Evolutionary conservation across 805 yeast genomes (phyloP).

Genomic region (Nakazawaea ernobii): DNA sequence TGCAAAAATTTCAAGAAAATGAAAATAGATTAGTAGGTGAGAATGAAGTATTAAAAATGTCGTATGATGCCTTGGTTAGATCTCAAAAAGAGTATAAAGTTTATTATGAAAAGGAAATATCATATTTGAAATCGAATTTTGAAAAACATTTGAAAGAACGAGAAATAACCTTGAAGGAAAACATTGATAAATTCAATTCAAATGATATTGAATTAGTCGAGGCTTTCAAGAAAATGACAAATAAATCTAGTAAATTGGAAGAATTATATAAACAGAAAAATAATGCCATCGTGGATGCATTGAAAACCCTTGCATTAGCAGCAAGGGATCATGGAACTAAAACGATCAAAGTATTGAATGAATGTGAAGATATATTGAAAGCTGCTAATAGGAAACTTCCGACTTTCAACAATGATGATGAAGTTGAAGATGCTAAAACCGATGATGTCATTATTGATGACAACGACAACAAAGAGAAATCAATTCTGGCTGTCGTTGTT

Average conservation of each 20-base stretch:
- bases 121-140: slow-evolving; percentile 30
- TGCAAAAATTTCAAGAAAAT: slow-evolving; percentile 41
- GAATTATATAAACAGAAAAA: slow-evolving; percentile 42
- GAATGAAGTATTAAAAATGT: slow-evolving; percentile 46
- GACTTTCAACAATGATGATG: not conserved
- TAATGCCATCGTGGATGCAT: slow-evolving; percentile 33
- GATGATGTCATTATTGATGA: not conserved
- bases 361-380: slow-evolving; percentile 40
- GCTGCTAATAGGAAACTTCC: slow-evolving; percentile 15
- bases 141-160: slow-evolving; percentile 31
- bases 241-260: slow-evolving; percentile 44
- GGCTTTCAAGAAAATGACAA: slow-evolving; percentile 41
- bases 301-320: slow-evolving; percentile 37
- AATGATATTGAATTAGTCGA: slow-evolving; percentile 46
- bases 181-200: slow-evolving; percentile 30
- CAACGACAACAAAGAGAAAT: not conserved
- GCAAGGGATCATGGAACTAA: slow-evolving; percentile 46
- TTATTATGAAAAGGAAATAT: slow-evolving; percentile 40
- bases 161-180: slow-evolving; percentile 27
- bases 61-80: slow-evolving; percentile 51
- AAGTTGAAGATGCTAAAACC: not conserved
- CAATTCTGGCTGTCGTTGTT: too few relatives aligned
- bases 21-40: slow-evolving; percentile 43
- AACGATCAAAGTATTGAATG: slow-evolving; percentile 35
- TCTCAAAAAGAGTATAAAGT: slow-evolving; percentile 47